Evolutionary conservation across 768 basidiomycete genomes (phyloP).

Genomic region (Cystobasidium ongulense): DNA sequence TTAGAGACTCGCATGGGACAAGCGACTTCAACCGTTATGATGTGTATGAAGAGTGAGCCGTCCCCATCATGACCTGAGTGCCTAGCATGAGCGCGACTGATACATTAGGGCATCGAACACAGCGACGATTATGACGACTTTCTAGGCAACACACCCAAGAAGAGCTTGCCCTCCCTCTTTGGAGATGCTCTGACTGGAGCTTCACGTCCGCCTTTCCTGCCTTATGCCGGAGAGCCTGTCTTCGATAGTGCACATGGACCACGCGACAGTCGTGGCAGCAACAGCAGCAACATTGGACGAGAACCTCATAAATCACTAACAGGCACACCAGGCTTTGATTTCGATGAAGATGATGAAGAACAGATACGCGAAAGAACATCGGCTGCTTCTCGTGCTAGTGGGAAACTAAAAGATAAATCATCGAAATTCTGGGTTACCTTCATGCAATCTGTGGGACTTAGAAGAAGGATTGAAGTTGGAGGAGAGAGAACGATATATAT

Average conservation of each 20-base stretch:
- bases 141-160: neutral
- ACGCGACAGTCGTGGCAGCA: conserved; percentile 9
- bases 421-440: conserved; percentile 17
- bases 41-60: conserved; percentile 26
- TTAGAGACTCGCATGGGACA: neutral
- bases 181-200: neutral
- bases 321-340: conserved; percentile 25
- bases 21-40: conserved; percentile 24
- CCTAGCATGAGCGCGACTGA: neutral
- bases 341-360: conserved; percentile 36
- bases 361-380: conserved; percentile 18
- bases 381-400: conserved; percentile 1
- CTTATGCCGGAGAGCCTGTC: conserved; percentile 7
- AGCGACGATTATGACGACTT: conserved; percentile 26
- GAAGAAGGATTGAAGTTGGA: conserved; percentile 14
- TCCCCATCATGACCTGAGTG: neutral
- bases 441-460: conserved; percentile 10
- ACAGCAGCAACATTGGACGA: neutral
- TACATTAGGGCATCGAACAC: neutral
- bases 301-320: conserved; percentile 13
- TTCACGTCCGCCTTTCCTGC: neutral
- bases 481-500: conserved; percentile 75
- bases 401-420: conserved; percentile 22
- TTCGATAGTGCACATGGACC: neutral
- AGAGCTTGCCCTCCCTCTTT: neutral